phyloP scores from a whole-genome alignment of 208 protist genomes.

The Leishmania braziliensis region DNA sequence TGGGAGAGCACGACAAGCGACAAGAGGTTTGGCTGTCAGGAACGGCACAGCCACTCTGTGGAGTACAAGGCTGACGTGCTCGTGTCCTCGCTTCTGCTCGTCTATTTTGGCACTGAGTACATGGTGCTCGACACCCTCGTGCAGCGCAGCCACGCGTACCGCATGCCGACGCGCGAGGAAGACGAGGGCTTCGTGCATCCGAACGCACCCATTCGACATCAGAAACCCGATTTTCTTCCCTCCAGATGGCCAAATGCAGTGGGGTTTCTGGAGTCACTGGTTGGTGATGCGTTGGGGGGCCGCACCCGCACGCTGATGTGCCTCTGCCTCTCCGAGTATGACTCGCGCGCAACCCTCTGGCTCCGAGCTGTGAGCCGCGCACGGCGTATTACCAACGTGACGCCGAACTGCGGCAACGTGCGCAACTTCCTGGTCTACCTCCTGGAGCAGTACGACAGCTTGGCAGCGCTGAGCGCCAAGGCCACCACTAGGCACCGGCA shows the following conservation, averaged over 20 bases:
- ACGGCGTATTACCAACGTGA: conserved; percentile 9
- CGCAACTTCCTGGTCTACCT: conserved; percentile 23
- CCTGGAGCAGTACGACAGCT: conserved; percentile 18
- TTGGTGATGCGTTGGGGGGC: conserved; percentile 24
- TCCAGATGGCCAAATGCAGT: conserved; percentile 16
- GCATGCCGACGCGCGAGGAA: background rate
- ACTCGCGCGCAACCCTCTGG: conserved; percentile 23
- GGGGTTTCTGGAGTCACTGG: conserved; percentile 18
- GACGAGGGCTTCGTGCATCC: background rate
- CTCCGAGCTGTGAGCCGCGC: conserved; percentile 12
- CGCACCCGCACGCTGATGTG: conserved; percentile 26
- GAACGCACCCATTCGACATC: background rate
- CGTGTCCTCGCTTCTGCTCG: conserved; percentile 32
- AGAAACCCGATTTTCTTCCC: background rate
- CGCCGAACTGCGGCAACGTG: conserved; percentile 24
- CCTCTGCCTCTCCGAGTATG: conserved; percentile 38
- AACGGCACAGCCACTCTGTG: background rate
- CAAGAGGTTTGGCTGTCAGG: background rate
- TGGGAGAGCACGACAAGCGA: background rate
- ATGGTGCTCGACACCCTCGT: conserved; percentile 13
- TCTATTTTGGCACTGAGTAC: conserved; percentile 28
- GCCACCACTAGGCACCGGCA: background rate
- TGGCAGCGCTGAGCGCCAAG: background rate
- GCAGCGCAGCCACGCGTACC: background rate
- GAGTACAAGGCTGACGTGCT: conserved; percentile 20